Evolutionary conservation across 805 yeast species (phyloP).

Genomic region (Maudiozyma bulderi): DNA sequence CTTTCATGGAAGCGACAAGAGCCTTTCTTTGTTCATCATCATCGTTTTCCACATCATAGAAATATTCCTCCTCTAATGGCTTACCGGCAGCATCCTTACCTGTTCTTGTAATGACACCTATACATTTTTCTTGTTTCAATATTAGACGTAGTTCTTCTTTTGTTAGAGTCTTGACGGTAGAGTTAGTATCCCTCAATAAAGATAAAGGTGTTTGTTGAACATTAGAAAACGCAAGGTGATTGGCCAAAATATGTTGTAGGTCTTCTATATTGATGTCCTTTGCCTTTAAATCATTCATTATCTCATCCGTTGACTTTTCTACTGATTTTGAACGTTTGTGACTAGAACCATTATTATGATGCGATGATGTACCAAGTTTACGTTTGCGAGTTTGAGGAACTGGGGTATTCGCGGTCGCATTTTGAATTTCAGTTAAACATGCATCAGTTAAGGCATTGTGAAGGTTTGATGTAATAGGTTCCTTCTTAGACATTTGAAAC

Average conservation of each 20-base stretch:
- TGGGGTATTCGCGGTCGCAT: too few species aligned
- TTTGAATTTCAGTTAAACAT: background rate
- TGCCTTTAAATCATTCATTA: slow-evolving; percentile 4
- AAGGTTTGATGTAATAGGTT: background rate
- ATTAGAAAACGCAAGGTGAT: slow-evolving; percentile 86
- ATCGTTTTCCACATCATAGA: slow-evolving; percentile 80
- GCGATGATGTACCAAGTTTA: background rate
- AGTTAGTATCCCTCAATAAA: slow-evolving; percentile 51
- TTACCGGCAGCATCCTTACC: slow-evolving; percentile 98
- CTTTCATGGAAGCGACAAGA: slow-evolving; percentile 69
- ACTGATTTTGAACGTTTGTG: background rate
- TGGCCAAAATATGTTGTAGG: slow-evolving; percentile 57
- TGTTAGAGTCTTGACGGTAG: slow-evolving; percentile 39
- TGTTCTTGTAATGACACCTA: slow-evolving; percentile 77
- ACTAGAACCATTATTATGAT: background rate
- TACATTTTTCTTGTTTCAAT: slow-evolving; percentile 31
- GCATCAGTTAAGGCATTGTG: background rate
- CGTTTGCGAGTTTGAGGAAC: background rate
- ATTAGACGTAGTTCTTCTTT: slow-evolving; percentile 39
- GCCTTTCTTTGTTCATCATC: slow-evolving; percentile 56
- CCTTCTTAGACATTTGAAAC: background rate
- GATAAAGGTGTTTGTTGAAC: slow-evolving; percentile 82
- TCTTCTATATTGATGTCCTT: slow-evolving; percentile 38
- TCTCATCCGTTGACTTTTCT: slow-evolving; percentile 4
- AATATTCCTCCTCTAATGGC: slow-evolving; percentile 87